Conservation (phyloP, 208 protist species). For the Trichomonas tenax region DNA sequence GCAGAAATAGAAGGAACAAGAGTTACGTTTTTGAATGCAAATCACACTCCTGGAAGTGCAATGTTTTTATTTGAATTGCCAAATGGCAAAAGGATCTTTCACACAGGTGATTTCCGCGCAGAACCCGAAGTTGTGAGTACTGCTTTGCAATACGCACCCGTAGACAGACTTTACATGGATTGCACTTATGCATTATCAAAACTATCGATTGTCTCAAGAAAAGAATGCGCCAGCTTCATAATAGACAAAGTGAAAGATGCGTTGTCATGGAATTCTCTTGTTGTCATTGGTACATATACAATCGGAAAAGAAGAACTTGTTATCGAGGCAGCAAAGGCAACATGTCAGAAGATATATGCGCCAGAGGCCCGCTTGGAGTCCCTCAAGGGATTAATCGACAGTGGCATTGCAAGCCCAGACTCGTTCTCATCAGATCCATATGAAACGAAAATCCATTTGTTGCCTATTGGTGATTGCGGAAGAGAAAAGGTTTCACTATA, state of each 20-base stretch:
- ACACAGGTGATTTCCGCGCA: neutral
- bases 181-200: neutral
- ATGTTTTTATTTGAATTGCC: neutral
- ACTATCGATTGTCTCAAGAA: neutral
- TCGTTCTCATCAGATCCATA: neutral
- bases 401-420: neutral
- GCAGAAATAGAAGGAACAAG: neutral
- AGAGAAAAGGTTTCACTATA: neutral
- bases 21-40: neutral
- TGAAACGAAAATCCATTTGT: neutral
- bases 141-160: neutral
- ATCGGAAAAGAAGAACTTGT: slow-evolving; percentile 7
- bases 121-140: neutral
- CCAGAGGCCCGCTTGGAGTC: neutral
- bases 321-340: slow-evolving; percentile 1
- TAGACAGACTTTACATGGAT: neutral
- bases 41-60: neutral
- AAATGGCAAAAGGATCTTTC: neutral
- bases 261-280: neutral
- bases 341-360: neutral
- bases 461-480: neutral
- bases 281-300: neutral
- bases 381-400: neutral
- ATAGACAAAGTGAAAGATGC: neutral
- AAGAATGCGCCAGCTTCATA: neutral